Evolutionary conservation across 306 rosid species (phyloP).

Genomic region (Vicia villosa): DNA sequence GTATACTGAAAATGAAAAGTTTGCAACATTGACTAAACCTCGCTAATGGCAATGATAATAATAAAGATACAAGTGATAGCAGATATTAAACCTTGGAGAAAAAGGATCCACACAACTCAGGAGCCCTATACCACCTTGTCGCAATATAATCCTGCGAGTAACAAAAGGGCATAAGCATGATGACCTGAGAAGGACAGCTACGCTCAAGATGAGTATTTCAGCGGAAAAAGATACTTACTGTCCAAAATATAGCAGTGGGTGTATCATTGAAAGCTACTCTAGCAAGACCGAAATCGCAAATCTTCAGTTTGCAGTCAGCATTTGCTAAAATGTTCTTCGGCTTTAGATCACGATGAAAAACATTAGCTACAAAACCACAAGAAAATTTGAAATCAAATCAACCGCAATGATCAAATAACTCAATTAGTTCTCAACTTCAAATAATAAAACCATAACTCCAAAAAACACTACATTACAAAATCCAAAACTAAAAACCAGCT

Average conservation of each 20-base stretch:
- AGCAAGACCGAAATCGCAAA: constrained; percentile 98
- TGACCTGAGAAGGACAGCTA: constrained; percentile 18
- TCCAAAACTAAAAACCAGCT: constrained; percentile 3
- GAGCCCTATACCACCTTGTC: constrained; percentile 99
- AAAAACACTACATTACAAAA: constrained; percentile 5
- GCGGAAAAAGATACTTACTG: constrained; percentile 57
- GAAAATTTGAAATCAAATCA: constrained; percentile 48
- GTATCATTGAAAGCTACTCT: constrained; percentile 98
- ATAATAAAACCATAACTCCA: constrained; percentile 7
- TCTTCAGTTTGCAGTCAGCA: constrained; percentile 99
- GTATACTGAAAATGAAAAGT: constrained; percentile 64
- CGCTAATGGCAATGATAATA: neutral
- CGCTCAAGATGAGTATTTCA: constrained; percentile 20
- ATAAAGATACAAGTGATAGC: constrained; percentile 25
- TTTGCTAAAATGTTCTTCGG: constrained; percentile 97
- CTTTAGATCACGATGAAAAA: constrained; percentile 96
- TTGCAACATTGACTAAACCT: constrained; percentile 13
- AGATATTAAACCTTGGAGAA: constrained; percentile 80
- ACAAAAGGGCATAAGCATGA: constrained; percentile 37
- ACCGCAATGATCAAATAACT: constrained; percentile 25
- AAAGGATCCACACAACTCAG: constrained; percentile 98
- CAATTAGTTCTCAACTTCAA: constrained; percentile 29
- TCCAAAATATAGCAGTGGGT: constrained; percentile 99
- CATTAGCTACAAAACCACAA: constrained; percentile 81
- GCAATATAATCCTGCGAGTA: constrained; percentile 88